Evolutionary conservation across 2,329 filamentous ascomycete genomes (phyloP).

Genomic region (Curvularia lunata): DNA sequence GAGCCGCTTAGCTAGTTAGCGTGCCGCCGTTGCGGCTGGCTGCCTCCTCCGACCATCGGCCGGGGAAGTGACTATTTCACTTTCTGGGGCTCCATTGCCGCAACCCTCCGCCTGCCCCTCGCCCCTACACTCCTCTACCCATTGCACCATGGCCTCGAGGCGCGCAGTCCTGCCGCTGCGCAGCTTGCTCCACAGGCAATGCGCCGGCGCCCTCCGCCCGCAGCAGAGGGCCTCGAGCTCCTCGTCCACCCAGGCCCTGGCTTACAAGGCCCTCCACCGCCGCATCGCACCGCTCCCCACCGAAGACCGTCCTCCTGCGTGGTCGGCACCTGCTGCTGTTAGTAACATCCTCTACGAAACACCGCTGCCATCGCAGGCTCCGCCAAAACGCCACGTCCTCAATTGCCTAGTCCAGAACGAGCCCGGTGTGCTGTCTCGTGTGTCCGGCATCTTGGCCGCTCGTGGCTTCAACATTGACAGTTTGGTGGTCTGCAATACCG

Average conservation of each 20-base stretch:
- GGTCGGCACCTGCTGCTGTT: slow-evolving; percentile 88
- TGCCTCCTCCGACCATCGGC: slow-evolving; percentile 16
- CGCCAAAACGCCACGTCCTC: slow-evolving; percentile 92
- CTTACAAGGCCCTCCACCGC: slow-evolving; percentile 95
- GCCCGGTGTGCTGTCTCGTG: slow-evolving; percentile 92
- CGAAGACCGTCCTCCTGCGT: slow-evolving; percentile 77
- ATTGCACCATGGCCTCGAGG: slow-evolving; percentile 52
- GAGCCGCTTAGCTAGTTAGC: slow-evolving; percentile 12
- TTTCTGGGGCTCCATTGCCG: slow-evolving; percentile 14
- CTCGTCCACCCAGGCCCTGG: slow-evolving; percentile 88
- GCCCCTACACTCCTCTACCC: background rate
- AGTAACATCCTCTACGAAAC: slow-evolving; percentile 99
- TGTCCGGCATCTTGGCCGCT: slow-evolving; percentile 94
- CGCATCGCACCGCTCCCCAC: slow-evolving; percentile 84
- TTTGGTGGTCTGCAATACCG: slow-evolving; percentile 95
- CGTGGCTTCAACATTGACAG: slow-evolving; percentile 99
- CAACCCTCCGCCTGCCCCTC: background rate
- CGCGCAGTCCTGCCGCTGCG: slow-evolving; percentile 50
- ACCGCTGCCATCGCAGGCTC: slow-evolving; percentile 78
- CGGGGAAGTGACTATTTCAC: slow-evolving; percentile 15
- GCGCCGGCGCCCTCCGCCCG: slow-evolving; percentile 35
- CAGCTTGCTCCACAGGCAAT: slow-evolving; percentile 39
- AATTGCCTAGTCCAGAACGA: slow-evolving; percentile 99
- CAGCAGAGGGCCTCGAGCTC: slow-evolving; percentile 51
- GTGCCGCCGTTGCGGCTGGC: slow-evolving; percentile 17